These are phyloP conservation scores for Ilyonectria destructans DNA, from an alignment of 2,329 filamentous ascomycete species.

Conservation along the genomic window DNA sequence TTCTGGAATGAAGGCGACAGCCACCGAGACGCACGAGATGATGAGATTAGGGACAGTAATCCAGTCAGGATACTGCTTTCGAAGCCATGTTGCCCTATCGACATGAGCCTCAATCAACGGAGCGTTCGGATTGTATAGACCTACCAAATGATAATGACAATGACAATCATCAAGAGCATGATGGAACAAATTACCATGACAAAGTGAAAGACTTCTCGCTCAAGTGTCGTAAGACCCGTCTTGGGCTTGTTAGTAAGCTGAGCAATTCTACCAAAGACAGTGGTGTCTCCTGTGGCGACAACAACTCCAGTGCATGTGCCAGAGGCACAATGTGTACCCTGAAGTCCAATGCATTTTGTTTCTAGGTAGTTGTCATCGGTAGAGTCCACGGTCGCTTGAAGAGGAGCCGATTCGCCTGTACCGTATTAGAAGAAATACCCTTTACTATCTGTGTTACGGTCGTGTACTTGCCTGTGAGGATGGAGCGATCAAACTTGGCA, in stretches of 20 bases:
- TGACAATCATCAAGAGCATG: constrained; percentile 76
- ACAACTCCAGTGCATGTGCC: constrained; percentile 79
- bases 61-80: constrained; percentile 76
- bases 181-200: constrained; percentile 79
- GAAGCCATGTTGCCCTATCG: constrained; percentile 78
- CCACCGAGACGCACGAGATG: constrained; percentile 80
- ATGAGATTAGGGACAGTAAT: constrained; percentile 82
- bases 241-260: constrained; percentile 80
- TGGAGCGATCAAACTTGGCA: constrained; percentile 80
- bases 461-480: constrained; percentile 65
- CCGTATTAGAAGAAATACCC: not conserved
- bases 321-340: constrained; percentile 84
- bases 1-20: constrained; percentile 84
- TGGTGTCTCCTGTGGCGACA: constrained; percentile 80
- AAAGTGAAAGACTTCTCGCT: constrained; percentile 82
- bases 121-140: constrained; percentile 36
- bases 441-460: not conserved
- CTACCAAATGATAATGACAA: constrained; percentile 79
- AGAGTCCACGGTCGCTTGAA: constrained; percentile 75
- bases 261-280: constrained; percentile 84
- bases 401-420: constrained; percentile 75
- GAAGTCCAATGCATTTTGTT: constrained; percentile 82
- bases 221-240: constrained; percentile 77
- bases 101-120: not conserved
- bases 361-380: constrained; percentile 84